Conservation (phyloP, 345 rosid genomes). For the Iberis pinnata region DNA sequence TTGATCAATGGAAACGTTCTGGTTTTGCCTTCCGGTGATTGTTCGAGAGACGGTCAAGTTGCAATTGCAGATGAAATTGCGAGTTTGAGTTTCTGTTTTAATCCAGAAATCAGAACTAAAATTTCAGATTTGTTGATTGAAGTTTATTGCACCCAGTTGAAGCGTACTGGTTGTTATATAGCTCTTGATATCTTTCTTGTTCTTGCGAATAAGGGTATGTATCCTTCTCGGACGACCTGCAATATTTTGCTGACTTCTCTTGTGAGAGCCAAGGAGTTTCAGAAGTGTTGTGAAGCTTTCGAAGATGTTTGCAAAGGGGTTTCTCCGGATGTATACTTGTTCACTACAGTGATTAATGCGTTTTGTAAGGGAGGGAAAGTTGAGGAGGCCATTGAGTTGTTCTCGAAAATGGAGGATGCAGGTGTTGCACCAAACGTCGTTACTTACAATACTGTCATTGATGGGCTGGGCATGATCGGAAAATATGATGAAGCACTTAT, state of each 20-base stretch:
- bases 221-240: constrained; percentile 60
- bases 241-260: constrained; percentile 52
- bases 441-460: constrained; percentile 61
- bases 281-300: constrained; percentile 43
- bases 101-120: constrained; percentile 24
- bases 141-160: constrained; percentile 53
- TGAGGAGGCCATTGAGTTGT: constrained; percentile 44
- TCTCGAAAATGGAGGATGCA: constrained; percentile 45
- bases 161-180: constrained; percentile 39
- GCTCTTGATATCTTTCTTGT: constrained; percentile 46
- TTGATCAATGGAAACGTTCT: constrained; percentile 55
- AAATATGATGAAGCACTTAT: constrained; percentile 49
- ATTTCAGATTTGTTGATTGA: constrained; percentile 54
- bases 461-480: constrained; percentile 61
- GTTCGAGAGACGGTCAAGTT: constrained; percentile 21
- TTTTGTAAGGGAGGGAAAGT: constrained; percentile 54
- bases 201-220: constrained; percentile 43
- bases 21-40: constrained; percentile 19
- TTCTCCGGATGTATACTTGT: constrained; percentile 59
- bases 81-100: constrained; percentile 33
- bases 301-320: constrained; percentile 42
- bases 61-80: constrained; percentile 46
- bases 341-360: constrained; percentile 53
- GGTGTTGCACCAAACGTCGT: constrained; percentile 56
- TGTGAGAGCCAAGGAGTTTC: constrained; percentile 50